A percentile compares a stretch with the other conserved stretches of the same genome.
Evolutionary conservation across 1,139 yeast species (phyloP).

Genomic region (Pichia sp.): DNA sequence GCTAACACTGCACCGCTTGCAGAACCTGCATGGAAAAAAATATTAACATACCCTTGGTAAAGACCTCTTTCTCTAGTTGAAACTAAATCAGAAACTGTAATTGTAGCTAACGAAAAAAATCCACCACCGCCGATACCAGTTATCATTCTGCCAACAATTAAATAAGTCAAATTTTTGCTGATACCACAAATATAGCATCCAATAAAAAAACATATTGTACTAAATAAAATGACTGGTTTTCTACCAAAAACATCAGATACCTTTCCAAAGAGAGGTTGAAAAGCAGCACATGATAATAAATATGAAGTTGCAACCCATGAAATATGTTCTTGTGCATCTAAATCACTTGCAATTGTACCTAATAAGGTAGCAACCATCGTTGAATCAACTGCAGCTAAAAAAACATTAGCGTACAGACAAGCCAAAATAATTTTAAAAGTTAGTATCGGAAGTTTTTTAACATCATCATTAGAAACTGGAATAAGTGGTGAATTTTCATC

Average conservation of each 20-base stretch:
- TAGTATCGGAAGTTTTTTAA: background rate
- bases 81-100: constrained; percentile 47
- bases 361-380: constrained; percentile 58
- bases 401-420: constrained; percentile 31
- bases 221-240: constrained; percentile 39
- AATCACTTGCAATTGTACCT: constrained; percentile 29
- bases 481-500: constrained; percentile 12
- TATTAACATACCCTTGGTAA: constrained; percentile 47
- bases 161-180: constrained; percentile 49
- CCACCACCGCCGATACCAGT: constrained; percentile 59
- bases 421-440: constrained; percentile 14
- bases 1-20: constrained; percentile 53
- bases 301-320: constrained; percentile 38
- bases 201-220: constrained; percentile 50
- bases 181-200: constrained; percentile 62
- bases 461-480: constrained; percentile 1
- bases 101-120: constrained; percentile 44
- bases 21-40: constrained; percentile 45
- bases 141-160: constrained; percentile 49
- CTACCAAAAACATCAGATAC: constrained; percentile 56
- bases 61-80: constrained; percentile 48
- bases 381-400: constrained; percentile 61
- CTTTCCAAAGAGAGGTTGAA: constrained; percentile 69
- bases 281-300: constrained; percentile 50
- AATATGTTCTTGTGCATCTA: constrained; percentile 30